phyloP scores from a whole-genome alignment of 495 filamentous ascomycete genomes.

The Evernia prunastri region DNA sequence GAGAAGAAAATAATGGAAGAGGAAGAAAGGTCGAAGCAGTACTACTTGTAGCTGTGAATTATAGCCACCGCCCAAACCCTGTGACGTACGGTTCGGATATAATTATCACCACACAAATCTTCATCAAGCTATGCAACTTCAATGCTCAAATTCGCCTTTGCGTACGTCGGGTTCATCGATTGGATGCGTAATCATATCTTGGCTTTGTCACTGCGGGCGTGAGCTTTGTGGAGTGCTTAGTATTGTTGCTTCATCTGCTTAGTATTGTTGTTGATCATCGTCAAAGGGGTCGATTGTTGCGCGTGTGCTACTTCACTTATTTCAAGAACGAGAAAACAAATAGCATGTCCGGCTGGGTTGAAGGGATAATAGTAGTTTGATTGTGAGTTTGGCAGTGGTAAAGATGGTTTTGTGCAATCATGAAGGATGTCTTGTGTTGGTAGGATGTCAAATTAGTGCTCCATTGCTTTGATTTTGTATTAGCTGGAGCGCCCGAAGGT shows the following conservation, averaged over 20 bases:
- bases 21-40: not conserved
- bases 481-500: not conserved
- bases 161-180: too few relatives aligned
- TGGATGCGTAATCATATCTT: not conserved
- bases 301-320: too few relatives aligned
- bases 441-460: too few relatives aligned
- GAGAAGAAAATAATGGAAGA: not conserved
- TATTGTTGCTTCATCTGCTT: constrained; percentile 2
- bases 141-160: too few relatives aligned
- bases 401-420: too few relatives aligned
- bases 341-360: too few relatives aligned
- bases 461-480: not conserved
- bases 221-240: not conserved
- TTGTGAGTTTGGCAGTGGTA: too few relatives aligned
- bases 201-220: not conserved
- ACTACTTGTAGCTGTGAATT: not conserved
- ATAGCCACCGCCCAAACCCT: too few relatives aligned
- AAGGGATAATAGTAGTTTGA: too few relatives aligned
- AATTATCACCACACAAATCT: not conserved
- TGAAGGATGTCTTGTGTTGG: too few relatives aligned
- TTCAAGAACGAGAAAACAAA: too few relatives aligned
- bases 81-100: not conserved
- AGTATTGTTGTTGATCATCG: not conserved
- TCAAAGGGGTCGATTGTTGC: not conserved
- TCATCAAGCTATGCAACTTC: not conserved